phyloP scores from a whole-genome alignment of 2,329 filamentous ascomycete species.

The Sclerotinia glacialis region DNA sequence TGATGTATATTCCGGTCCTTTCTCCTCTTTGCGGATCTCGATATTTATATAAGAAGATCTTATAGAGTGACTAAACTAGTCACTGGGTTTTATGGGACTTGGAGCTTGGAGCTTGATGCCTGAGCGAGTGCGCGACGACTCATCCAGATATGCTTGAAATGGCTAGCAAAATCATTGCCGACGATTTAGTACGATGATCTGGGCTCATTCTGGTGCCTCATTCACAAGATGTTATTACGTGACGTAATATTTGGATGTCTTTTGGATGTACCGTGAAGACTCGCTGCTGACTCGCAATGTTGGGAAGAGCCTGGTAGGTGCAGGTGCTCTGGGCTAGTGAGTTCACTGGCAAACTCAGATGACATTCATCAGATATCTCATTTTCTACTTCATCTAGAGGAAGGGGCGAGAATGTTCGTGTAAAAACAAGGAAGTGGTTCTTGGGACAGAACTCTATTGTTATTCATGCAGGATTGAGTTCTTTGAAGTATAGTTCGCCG shows the following conservation, averaged over 20 bases:
- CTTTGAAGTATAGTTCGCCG: neutral
- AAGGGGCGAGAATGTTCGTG: neutral
- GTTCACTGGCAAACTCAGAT: neutral
- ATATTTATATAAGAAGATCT: constrained; percentile 7
- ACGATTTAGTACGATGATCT: neutral
- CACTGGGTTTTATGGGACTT: neutral
- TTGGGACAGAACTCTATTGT: neutral
- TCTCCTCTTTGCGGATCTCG: neutral
- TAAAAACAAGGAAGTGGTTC: neutral
- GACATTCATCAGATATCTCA: neutral
- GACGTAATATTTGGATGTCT: neutral
- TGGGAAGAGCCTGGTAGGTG: neutral
- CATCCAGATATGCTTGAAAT: neutral
- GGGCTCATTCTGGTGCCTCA: neutral
- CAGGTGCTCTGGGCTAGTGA: neutral
- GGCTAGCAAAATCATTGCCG: neutral
- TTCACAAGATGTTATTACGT: neutral
- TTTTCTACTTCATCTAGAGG: neutral
- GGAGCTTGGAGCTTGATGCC: too few species aligned
- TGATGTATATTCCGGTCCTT: neutral
- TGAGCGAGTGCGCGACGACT: neutral
- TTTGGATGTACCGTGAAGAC: neutral
- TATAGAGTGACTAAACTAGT: neutral
- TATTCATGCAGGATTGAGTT: neutral
- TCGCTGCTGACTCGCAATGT: neutral